Evolutionary conservation across 1,139 yeast species (phyloP).

Genomic region (Pneumocystis carinii): DNA sequence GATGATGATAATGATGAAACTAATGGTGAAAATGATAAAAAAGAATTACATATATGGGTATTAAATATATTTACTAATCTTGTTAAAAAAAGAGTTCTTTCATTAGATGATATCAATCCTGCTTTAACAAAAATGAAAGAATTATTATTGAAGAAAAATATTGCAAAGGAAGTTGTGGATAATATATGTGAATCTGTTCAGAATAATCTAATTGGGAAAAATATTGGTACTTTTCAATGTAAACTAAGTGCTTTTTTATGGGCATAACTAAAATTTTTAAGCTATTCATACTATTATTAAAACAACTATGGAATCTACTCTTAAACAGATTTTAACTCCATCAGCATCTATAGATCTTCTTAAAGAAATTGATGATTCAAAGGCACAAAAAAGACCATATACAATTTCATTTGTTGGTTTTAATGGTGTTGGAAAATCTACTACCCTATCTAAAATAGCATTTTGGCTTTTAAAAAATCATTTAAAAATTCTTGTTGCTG

Average conservation of each 20-base stretch:
- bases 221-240: conserved; percentile 46
- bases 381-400: conserved; percentile 41
- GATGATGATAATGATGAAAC: conserved; percentile 2
- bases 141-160: conserved; percentile 37
- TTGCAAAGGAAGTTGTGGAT: conserved; percentile 43
- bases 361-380: conserved; percentile 55
- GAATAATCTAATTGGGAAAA: conserved; percentile 45
- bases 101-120: conserved; percentile 31
- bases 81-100: conserved; percentile 40
- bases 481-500: conserved; percentile 75
- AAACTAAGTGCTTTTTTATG: background rate
- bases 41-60: conserved; percentile 19
- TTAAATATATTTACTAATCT: conserved; percentile 43
- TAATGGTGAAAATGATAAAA: background rate
- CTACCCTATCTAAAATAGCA: conserved; percentile 84
- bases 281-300: conserved; percentile 46
- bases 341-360: conserved; percentile 78
- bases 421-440: conserved; percentile 95
- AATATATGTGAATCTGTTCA: conserved; percentile 45
- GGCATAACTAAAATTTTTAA: background rate
- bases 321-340: conserved; percentile 77
- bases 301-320: conserved; percentile 55
- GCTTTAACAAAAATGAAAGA: conserved; percentile 33
- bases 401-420: conserved; percentile 96
- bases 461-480: conserved; percentile 90